These are phyloP conservation scores for Phalaenopsis aphrodite DNA, from an alignment of 106 monocot species.

Conservation along the genomic window DNA sequence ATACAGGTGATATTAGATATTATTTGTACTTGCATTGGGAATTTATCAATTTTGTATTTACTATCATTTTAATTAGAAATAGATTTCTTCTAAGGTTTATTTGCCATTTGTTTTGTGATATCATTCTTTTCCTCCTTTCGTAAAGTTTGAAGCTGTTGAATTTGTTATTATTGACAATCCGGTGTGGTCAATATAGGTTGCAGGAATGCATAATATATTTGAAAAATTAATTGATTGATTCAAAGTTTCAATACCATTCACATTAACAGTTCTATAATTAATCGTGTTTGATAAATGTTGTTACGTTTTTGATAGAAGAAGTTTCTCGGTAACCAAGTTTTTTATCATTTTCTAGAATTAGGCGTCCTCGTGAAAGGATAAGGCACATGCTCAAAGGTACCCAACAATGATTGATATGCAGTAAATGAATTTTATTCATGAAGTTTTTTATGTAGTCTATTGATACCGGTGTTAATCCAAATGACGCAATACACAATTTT, in stretches of 20 bases:
- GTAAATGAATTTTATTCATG: neutral
- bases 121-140: neutral
- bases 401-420: neutral
- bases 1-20: constrained; percentile 53
- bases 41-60: neutral
- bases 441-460: neutral
- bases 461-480: no score
- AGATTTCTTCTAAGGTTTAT: neutral
- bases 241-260: neutral
- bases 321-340: neutral
- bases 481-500: no score
- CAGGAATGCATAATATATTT: neutral
- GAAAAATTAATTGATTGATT: neutral
- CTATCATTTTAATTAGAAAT: neutral
- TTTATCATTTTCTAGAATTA: neutral
- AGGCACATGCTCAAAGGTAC: constrained; percentile 1
- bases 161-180: neutral
- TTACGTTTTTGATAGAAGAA: neutral
- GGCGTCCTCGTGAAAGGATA: neutral
- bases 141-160: neutral
- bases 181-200: neutral
- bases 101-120: neutral
- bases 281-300: neutral
- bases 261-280: neutral
- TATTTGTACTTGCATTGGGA: neutral